These are phyloP conservation scores for Plenodomus lindquistii DNA, from an alignment of 2,329 filamentous ascomycete genomes.

Conservation along the genomic window DNA sequence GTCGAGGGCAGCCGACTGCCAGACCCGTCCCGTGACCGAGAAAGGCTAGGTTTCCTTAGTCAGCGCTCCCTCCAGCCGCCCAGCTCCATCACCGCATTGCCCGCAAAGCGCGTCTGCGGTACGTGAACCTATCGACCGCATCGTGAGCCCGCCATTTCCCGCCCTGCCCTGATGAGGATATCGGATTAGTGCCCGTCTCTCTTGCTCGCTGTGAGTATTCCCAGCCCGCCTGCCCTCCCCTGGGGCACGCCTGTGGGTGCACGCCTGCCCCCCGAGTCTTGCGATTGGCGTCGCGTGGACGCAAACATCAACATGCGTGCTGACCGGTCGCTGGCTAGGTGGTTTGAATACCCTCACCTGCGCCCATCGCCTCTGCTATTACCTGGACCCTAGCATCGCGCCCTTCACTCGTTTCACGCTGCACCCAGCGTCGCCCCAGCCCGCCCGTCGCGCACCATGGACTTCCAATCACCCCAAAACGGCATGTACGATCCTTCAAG, in stretches of 20 bases:
- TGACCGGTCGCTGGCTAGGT: conserved; percentile 30
- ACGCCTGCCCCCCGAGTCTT: conserved; percentile 17
- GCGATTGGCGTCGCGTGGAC: conserved; percentile 29
- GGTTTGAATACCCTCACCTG: conserved; percentile 31
- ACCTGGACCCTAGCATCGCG: conserved; percentile 8
- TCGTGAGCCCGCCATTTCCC: conserved; percentile 27
- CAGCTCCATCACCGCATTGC: conserved; percentile 38
- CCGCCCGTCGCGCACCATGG: conserved; percentile 36
- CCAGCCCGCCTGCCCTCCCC: conserved; percentile 7
- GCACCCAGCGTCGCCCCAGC: conserved; percentile 8
- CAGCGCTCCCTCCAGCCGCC: conserved; percentile 10
- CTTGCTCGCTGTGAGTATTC: conserved; percentile 30
- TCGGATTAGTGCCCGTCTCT: conserved; percentile 27
- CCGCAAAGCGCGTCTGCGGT: conserved; percentile 37
- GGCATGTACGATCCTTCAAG: conserved; percentile 42
- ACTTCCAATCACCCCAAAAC: conserved; percentile 43
- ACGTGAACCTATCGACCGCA: conserved; percentile 39
- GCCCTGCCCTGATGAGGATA: conserved; percentile 35
- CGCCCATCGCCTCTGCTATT: conserved; percentile 11
- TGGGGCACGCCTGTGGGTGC: conserved; percentile 14
- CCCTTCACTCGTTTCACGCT: conserved; percentile 10
- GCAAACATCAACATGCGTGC: conserved; percentile 35
- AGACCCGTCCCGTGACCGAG: conserved; percentile 9
- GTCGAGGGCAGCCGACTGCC: conserved; percentile 10
- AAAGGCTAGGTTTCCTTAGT: conserved; percentile 7